Evolutionary conservation across 176 grass and related monocot species (phyloP).

Genomic region (Carex scoparia): DNA sequence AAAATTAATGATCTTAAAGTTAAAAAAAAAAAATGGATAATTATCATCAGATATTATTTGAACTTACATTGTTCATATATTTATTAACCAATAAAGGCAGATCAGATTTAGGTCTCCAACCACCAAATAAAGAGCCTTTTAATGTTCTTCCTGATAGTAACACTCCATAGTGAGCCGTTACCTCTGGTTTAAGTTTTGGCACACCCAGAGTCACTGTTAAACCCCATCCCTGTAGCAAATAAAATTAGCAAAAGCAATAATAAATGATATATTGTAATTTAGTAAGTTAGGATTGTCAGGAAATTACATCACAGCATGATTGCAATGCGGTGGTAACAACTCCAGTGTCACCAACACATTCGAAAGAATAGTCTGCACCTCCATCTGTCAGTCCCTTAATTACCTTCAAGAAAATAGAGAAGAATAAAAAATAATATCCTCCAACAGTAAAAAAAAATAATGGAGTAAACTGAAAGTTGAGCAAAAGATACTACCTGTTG

Average conservation of each 20-base stretch:
- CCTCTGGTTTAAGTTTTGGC: slow-evolving; percentile 69
- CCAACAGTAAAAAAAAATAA: background rate
- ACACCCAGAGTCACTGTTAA: slow-evolving; percentile 87
- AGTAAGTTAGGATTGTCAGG: background rate
- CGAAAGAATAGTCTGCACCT: slow-evolving; percentile 90
- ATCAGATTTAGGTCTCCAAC: slow-evolving; percentile 95
- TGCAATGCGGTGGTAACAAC: slow-evolving; percentile 74
- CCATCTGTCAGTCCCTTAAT: slow-evolving; percentile 76
- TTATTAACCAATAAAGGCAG: slow-evolving; percentile 77
- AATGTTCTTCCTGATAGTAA: slow-evolving; percentile 91
- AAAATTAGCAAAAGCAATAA: slow-evolving; percentile 14
- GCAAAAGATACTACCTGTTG: slow-evolving; percentile 60
- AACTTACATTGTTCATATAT: slow-evolving; percentile 60
- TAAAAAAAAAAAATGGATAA: slow-evolving; percentile 8
- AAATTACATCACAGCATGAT: slow-evolving; percentile 89
- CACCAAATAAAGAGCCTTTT: slow-evolving; percentile 96
- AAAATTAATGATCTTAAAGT: background rate
- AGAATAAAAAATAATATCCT: background rate
- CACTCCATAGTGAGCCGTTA: slow-evolving; percentile 74
- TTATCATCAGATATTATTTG: background rate
- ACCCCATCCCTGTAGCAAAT: slow-evolving; percentile 73
- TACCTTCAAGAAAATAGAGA: slow-evolving; percentile 42
- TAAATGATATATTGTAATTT: slow-evolving; percentile 12
- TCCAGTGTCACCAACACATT: slow-evolving; percentile 85
- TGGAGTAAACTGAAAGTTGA: background rate